Evolutionary conservation across 345 rosid species (phyloP).

Genomic region (Fremontodendron californicum): DNA sequence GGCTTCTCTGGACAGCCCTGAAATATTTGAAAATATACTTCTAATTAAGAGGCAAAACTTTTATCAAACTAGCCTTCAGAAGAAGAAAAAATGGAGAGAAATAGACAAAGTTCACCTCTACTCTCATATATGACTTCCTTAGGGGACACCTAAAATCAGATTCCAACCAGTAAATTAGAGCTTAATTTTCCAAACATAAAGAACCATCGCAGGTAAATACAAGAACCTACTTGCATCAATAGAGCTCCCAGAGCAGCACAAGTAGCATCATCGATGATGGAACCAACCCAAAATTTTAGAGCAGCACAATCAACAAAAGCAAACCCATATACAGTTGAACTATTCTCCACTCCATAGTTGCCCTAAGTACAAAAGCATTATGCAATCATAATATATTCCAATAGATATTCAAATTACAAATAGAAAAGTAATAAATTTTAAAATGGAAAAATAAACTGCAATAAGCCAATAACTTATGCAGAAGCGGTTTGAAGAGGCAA

Average conservation of each 20-base stretch:
- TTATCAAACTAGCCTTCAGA: slow-evolving; percentile 2
- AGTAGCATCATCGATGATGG: slow-evolving; percentile 69
- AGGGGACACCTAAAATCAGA: slow-evolving; percentile 68
- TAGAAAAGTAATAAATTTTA: background rate
- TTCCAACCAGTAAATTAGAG: slow-evolving; percentile 19
- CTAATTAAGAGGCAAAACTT: background rate
- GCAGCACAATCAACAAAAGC: slow-evolving; percentile 98
- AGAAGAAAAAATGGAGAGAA: slow-evolving; percentile 14
- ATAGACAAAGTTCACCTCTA: slow-evolving; percentile 48
- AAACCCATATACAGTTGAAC: slow-evolving; percentile 68
- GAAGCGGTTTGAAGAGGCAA: background rate
- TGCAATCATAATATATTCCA: slow-evolving; percentile 11
- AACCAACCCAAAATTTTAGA: slow-evolving; percentile 84
- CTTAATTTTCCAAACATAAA: slow-evolving; percentile 1
- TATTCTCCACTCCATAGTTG: slow-evolving; percentile 37
- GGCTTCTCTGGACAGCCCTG: slow-evolving; percentile 86
- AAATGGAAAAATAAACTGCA: background rate
- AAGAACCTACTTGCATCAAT: slow-evolving; percentile 76
- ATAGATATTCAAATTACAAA: slow-evolving; percentile 8
- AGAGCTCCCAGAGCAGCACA: slow-evolving; percentile 82
- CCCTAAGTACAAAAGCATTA: slow-evolving; percentile 35
- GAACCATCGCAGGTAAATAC: slow-evolving; percentile 7
- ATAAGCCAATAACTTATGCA: too few species aligned
- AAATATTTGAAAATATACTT: slow-evolving; percentile 22
- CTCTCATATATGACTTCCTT: slow-evolving; percentile 80